These are phyloP conservation scores for Lentinus brumalis DNA, from an alignment of 768 basidiomycete species.

Conservation along the genomic window DNA sequence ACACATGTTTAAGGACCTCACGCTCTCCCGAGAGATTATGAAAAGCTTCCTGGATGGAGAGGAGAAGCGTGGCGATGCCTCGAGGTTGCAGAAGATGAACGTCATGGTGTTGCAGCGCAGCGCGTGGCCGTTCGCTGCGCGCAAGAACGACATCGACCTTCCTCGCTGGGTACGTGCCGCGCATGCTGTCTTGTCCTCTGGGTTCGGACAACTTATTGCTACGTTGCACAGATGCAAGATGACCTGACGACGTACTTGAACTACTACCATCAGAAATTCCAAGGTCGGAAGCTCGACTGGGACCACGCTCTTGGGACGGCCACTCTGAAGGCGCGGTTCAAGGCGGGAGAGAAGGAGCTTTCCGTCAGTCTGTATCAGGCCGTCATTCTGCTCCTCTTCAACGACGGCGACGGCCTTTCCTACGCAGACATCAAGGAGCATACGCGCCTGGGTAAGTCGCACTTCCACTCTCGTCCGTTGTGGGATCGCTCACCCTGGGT, in stretches of 20 bases:
- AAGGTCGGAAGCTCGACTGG: constrained; percentile 79
- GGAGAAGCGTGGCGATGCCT: constrained; percentile 25
- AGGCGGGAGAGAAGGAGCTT: constrained; percentile 75
- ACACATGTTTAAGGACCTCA: constrained; percentile 93
- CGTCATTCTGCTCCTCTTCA: constrained; percentile 84
- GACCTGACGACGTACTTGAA: constrained; percentile 61
- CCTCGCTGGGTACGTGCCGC: constrained; percentile 48
- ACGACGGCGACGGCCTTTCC: constrained; percentile 58
- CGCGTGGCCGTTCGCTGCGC: constrained; percentile 79
- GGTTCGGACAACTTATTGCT: not conserved
- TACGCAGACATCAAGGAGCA: constrained; percentile 69
- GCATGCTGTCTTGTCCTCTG: too few species aligned
- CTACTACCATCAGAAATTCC: constrained; percentile 82
- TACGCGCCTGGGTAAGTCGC: constrained; percentile 71
- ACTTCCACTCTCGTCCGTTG: not conserved
- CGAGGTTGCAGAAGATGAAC: constrained; percentile 51
- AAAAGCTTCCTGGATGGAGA: constrained; percentile 59
- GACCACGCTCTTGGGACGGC: constrained; percentile 86
- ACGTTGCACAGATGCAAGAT: constrained; percentile 61
- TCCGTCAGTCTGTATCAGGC: constrained; percentile 91
- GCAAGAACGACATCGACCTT: constrained; percentile 52
- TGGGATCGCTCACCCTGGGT: constrained; percentile 29
- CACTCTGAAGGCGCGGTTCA: constrained; percentile 72
- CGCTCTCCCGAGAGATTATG: constrained; percentile 74
- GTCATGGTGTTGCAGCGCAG: constrained; percentile 87